phyloP scores from a whole-genome alignment of 2,329 filamentous ascomycete species.

The Xylaria sp. region DNA sequence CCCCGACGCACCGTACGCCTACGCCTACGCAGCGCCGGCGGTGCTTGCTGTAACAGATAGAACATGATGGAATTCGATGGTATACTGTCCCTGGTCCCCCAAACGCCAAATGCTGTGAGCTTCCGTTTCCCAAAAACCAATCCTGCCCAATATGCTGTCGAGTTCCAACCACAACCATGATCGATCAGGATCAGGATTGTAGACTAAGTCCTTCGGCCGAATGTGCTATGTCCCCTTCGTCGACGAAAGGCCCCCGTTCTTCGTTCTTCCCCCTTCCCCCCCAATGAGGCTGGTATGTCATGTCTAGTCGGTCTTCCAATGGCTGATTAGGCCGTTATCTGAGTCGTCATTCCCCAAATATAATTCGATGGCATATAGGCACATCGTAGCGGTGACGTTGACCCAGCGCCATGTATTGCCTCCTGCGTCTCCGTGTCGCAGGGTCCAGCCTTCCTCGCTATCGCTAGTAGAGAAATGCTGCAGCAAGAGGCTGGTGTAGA shows the following conservation, averaged over 20 bases:
- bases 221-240: background rate
- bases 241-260: background rate
- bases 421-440: constrained; percentile 78
- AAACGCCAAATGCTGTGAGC: constrained; percentile 39
- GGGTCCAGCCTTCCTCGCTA: constrained; percentile 77
- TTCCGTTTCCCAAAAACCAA: constrained; percentile 32
- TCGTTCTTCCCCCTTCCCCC: no score
- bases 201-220: background rate
- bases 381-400: constrained; percentile 88
- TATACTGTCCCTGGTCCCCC: constrained; percentile 38
- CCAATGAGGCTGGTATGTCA: background rate
- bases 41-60: constrained; percentile 31
- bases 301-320: constrained; percentile 86
- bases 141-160: constrained; percentile 25
- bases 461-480: constrained; percentile 88
- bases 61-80: constrained; percentile 34
- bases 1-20: constrained; percentile 14
- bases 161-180: constrained; percentile 18
- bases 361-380: constrained; percentile 85
- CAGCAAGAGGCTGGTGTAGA: constrained; percentile 93
- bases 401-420: constrained; percentile 93
- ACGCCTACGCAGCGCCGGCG: background rate
- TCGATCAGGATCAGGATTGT: constrained; percentile 19
- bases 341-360: constrained; percentile 83
- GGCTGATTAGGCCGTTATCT: constrained; percentile 70